These are phyloP conservation scores for Trichophyton verrucosum DNA, from an alignment of 2,329 filamentous ascomycete genomes.

Conservation along the genomic window DNA sequence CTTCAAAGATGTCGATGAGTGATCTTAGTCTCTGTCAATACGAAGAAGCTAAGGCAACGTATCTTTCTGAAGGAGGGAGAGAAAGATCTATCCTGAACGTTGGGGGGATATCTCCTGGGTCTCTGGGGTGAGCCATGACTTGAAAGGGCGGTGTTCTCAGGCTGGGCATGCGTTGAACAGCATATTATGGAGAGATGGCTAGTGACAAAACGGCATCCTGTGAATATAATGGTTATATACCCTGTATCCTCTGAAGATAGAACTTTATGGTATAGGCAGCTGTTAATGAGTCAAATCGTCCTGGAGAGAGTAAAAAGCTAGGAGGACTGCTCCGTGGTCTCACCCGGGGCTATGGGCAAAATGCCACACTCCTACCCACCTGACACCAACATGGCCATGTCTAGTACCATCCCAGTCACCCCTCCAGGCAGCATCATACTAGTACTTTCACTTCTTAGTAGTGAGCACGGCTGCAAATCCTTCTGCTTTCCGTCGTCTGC, in stretches of 20 bases:
- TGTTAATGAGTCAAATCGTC: background rate
- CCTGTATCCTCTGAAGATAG: no score
- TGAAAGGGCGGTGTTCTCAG: background rate
- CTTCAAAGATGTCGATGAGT: conserved; percentile 41
- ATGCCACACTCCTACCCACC: background rate
- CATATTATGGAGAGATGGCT: no score
- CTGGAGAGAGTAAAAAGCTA: background rate
- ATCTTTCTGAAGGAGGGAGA: conserved; percentile 41
- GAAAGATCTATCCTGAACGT: conserved; percentile 43
- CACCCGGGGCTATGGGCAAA: background rate
- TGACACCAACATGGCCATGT: background rate
- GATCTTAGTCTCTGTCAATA: conserved; percentile 34
- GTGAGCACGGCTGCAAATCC: background rate
- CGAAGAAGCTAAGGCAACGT: conserved; percentile 36
- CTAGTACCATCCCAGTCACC: no score
- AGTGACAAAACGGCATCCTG: background rate
- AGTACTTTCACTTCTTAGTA: background rate
- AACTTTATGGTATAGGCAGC: background rate
- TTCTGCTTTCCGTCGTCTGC: background rate
- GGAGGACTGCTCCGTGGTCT: no score
- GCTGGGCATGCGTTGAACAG: background rate
- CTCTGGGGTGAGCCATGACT: background rate
- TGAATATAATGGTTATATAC: background rate
- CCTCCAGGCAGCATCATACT: background rate
- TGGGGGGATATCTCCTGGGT: conserved; percentile 18